These are phyloP conservation scores for Mycosarcoma mackinlayi DNA, from an alignment of 1,284 basidiomycete species.

Conservation along the genomic window DNA sequence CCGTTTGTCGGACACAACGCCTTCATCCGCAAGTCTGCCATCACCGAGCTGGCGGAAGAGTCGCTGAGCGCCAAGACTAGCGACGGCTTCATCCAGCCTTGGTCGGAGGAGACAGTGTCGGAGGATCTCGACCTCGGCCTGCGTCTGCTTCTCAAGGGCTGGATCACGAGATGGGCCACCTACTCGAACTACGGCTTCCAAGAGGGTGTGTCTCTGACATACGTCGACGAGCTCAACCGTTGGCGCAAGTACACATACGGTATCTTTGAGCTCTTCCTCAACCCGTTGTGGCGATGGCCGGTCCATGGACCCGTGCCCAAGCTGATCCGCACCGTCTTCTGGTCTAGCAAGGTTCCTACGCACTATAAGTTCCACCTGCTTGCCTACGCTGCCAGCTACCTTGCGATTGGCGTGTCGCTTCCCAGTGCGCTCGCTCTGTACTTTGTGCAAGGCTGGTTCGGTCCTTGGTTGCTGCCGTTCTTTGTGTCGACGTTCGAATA, in stretches of 20 bases:
- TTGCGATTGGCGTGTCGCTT: constrained; percentile 79
- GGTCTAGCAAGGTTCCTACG: constrained; percentile 71
- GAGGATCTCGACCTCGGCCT: constrained; percentile 84
- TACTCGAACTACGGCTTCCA: constrained; percentile 84
- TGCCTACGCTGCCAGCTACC: constrained; percentile 80
- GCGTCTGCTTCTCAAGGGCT: constrained; percentile 70
- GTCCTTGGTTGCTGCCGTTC: constrained; percentile 77
- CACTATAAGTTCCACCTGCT: constrained; percentile 81
- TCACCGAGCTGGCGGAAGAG: constrained; percentile 77
- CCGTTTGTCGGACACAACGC: constrained; percentile 86
- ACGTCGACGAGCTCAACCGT: constrained; percentile 81
- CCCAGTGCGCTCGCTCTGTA: constrained; percentile 78
- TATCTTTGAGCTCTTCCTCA: constrained; percentile 68
- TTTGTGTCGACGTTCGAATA: constrained; percentile 73
- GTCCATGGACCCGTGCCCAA: constrained; percentile 79
- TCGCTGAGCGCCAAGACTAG: constrained; percentile 77
- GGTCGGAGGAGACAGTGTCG: constrained; percentile 83
- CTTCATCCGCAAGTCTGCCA: constrained; percentile 72
- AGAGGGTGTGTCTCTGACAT: constrained; percentile 81
- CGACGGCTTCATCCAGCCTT: constrained; percentile 75
- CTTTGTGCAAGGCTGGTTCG: constrained; percentile 77
- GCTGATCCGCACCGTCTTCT: constrained; percentile 76
- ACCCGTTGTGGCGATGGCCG: constrained; percentile 74
- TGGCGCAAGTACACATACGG: constrained; percentile 90
- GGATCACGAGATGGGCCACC: constrained; percentile 83